Evolutionary conservation across 352 stramenopile species (phyloP), one percentile per base, ranked within the genome.

Genomic region (Pythium myriotylum): DNA sequence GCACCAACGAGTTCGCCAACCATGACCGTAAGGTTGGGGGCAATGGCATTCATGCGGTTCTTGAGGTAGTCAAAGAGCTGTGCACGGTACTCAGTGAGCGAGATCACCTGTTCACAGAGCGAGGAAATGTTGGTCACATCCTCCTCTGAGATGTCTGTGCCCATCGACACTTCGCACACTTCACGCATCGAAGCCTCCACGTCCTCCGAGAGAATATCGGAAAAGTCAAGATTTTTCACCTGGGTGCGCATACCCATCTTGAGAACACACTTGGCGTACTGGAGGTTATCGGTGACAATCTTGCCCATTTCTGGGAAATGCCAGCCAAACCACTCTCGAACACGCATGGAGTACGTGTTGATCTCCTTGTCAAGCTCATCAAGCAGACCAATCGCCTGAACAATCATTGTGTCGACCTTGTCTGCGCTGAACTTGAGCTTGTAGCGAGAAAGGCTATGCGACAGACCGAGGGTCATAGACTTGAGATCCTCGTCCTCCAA

Each of bases 291-390:
- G 40, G 91, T 96, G 32, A 99, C 86, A 43, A 99, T 97, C 77
- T 98, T 98, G 73, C 94, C 93, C 79, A 99, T 97, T 70, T 99
- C 97, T 16, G 90, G 92, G 59, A 98, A 95, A 77, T 98, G 95
- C 95, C 95, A 98, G 63, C 95, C 94, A 69, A 98, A 98, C 98
- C 98, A 99, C 84, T 99, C 98, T 57, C 97, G 97, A 47, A 99
- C 97, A 63, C 98, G 85, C 98, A 99, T 99, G 45, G 98, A 98
- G 85, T 99, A 99, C 60, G 97, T 99, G 85, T 99, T 99, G 79
- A 99, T 99, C 81, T 99, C 98, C 89, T 99, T 99, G 88, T 99
- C 98, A 16, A 99, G 86, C 75, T 99, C 97, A 82, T 99, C 98
- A 14, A 99, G 81, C 46, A 99, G 81, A 13, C 96, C 96, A 52